Conservation (phyloP, 179 eudicot species). For the Beta corolliflora region DNA sequence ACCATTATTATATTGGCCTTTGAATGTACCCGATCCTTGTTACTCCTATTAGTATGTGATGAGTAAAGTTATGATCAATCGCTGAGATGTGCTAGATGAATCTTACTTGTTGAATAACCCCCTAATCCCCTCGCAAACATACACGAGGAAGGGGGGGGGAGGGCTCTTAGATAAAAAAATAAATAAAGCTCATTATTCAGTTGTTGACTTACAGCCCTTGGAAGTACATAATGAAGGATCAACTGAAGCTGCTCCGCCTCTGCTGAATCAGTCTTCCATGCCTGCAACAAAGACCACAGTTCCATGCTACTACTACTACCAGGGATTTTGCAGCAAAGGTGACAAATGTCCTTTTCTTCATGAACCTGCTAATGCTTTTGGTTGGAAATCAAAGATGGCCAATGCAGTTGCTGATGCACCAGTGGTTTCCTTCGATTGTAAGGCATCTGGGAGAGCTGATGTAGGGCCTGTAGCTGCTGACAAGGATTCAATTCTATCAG, state of each 20-base stretch:
- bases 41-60: neutral
- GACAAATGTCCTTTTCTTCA: slow-evolving; percentile 60
- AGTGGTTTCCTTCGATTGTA: slow-evolving; percentile 34
- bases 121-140: too few species aligned
- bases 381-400: slow-evolving; percentile 37
- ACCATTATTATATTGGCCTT: neutral
- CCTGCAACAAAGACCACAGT: slow-evolving; percentile 47
- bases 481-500: slow-evolving; percentile 21
- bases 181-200: neutral
- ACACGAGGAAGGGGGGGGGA: too few species aligned
- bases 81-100: neutral
- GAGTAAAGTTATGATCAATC: neutral
- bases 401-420: slow-evolving; percentile 32
- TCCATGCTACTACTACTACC: slow-evolving; percentile 63
- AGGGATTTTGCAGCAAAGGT: slow-evolving; percentile 68
- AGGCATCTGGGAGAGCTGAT: slow-evolving; percentile 37
- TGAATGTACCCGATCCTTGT: neutral
- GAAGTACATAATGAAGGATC: slow-evolving; percentile 43
- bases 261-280: slow-evolving; percentile 27
- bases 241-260: slow-evolving; percentile 39
- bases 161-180: neutral
- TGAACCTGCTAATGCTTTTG: slow-evolving; percentile 34
- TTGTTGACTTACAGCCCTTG: slow-evolving; percentile 50
- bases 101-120: too few species aligned
- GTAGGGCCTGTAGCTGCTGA: slow-evolving; percentile 28